Conservation (phyloP, 495 filamentous ascomycete genomes). For the Xylaria grammica region DNA sequence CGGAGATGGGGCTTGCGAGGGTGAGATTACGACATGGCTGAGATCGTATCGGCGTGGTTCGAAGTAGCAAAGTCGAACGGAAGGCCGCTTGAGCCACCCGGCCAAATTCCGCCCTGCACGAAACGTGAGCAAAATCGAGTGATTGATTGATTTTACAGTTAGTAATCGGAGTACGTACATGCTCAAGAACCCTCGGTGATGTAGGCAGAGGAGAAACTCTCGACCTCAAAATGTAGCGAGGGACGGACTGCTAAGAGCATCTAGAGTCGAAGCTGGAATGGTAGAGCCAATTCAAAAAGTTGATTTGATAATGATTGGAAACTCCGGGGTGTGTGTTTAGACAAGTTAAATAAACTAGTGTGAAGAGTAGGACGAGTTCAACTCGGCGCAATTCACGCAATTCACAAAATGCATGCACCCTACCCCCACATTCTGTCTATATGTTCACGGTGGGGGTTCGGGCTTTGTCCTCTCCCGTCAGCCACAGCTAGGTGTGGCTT, state of each 20-base stretch:
- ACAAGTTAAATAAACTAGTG: no score
- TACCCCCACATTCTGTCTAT: no score
- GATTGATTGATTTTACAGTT: neutral
- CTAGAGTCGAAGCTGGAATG: neutral
- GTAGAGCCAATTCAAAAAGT: conserved; percentile 14
- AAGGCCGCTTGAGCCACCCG: conserved; percentile 28
- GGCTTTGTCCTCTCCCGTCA: no score
- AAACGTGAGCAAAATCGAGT: neutral
- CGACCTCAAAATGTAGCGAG: no score
- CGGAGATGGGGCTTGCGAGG: neutral
- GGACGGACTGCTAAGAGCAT: neutral
- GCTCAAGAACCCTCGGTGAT: neutral
- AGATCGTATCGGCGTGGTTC: conserved; percentile 23
- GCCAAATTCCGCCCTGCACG: conserved; percentile 33
- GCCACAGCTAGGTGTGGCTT: conserved; percentile 12
- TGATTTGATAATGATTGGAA: neutral
- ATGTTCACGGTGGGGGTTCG: no score
- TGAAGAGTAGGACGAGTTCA: no score
- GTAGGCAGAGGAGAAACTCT: neutral
- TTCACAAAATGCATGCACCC: no score
- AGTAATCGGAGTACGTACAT: conserved; percentile 9
- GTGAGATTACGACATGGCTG: conserved; percentile 21
- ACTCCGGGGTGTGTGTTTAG: neutral
- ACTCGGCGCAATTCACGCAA: no score
- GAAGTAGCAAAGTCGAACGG: conserved; percentile 31